These are phyloP conservation scores for Sporothrix curviconia DNA, from an alignment of 2,329 filamentous ascomycete species.

Conservation along the genomic window DNA sequence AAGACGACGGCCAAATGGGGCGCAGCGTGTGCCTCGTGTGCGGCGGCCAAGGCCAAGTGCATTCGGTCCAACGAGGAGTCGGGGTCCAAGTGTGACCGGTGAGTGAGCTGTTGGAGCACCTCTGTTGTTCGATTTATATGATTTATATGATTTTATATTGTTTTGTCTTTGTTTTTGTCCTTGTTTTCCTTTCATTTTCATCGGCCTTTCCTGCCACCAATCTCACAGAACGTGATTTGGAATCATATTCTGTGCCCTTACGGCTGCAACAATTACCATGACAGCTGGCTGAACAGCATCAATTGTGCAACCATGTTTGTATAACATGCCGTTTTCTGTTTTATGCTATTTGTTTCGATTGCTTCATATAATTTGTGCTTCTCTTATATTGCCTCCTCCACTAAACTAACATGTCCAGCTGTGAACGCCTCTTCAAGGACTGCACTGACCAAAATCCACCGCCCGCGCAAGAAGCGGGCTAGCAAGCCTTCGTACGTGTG, in stretches of 20 bases:
- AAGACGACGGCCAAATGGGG: constrained; percentile 38
- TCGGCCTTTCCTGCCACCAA: not conserved
- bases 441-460: constrained; percentile 42
- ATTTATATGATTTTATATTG: not conserved
- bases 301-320: too few relatives aligned
- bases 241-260: not conserved
- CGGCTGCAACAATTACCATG: not conserved
- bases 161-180: not conserved
- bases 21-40: constrained; percentile 42
- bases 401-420: constrained; percentile 28
- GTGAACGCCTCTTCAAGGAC: constrained; percentile 41
- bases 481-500: constrained; percentile 43
- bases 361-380: not conserved
- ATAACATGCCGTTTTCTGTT: too few relatives aligned
- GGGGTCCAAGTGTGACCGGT: constrained; percentile 39
- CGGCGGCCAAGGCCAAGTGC: constrained; percentile 45
- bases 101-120: not conserved
- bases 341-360: too few relatives aligned
- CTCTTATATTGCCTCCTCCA: not conserved
- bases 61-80: constrained; percentile 34
- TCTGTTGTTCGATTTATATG: not conserved
- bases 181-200: not conserved
- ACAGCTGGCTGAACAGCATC: not conserved
- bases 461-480: constrained; percentile 45
- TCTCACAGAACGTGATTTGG: too few relatives aligned